phyloP scores from a whole-genome alignment of 1,284 basidiomycete species.

The Naganishia liquefaciens region DNA sequence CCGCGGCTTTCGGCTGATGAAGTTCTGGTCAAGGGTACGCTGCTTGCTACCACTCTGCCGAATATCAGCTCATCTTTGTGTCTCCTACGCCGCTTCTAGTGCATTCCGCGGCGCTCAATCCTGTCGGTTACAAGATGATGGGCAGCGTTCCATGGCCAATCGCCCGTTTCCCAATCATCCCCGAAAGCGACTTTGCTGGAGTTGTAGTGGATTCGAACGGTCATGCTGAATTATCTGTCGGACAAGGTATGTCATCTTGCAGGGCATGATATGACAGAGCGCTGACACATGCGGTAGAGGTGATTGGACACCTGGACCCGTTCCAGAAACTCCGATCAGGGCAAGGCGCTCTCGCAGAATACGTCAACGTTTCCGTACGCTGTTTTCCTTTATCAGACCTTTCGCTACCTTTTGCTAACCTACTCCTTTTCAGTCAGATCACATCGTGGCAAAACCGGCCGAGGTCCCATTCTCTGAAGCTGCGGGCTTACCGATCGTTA shows the following conservation, averaged over 20 bases:
- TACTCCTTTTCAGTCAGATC: conserved; percentile 1
- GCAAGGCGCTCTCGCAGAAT: conserved; percentile 23
- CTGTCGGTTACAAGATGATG: conserved; percentile 35
- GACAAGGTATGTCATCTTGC: conserved; percentile 27
- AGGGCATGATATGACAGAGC: no score
- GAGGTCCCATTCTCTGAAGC: conserved; percentile 29
- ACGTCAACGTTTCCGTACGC: conserved; percentile 12
- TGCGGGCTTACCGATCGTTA: conserved; percentile 32
- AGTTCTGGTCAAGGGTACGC: conserved; percentile 34
- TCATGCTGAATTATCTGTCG: background rate
- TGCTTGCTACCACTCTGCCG: background rate
- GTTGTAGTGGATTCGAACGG: conserved; percentile 32
- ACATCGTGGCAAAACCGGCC: conserved; percentile 22
- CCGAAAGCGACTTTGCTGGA: conserved; percentile 36
- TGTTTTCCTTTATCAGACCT: background rate
- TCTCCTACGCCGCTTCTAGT: conserved; percentile 7
- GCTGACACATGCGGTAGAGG: background rate
- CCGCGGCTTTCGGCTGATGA: conserved; percentile 27
- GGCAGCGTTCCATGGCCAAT: conserved; percentile 11
- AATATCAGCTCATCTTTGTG: background rate
- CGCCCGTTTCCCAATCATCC: conserved; percentile 23
- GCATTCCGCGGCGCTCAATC: conserved; percentile 32
- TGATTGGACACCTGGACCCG: conserved; percentile 1
- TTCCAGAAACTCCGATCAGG: conserved; percentile 18
- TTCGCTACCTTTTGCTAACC: background rate